Evolutionary conservation across 768 basidiomycete species (phyloP).

Genomic region (Tylopilus subfusipes): DNA sequence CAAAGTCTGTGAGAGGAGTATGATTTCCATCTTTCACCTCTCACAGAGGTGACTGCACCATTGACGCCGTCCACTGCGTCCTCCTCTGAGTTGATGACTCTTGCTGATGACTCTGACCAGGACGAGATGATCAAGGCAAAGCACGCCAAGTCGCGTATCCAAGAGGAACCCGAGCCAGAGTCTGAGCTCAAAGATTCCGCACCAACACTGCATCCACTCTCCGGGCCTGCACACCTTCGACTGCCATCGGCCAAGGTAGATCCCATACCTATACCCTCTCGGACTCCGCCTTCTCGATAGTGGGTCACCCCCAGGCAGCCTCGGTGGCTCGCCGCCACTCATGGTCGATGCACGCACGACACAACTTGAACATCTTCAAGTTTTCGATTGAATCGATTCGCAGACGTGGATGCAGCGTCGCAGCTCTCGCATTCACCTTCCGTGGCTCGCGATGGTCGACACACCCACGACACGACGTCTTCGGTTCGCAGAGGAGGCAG

Average conservation of each 20-base stretch:
- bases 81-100: slow-evolving; percentile 27
- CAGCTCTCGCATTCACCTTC: too few relatives aligned
- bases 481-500: too few relatives aligned
- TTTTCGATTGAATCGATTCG: too few relatives aligned
- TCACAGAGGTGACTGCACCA: slow-evolving; percentile 24
- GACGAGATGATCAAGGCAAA: slow-evolving; percentile 24
- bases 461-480: too few relatives aligned
- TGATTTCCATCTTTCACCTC: slow-evolving; percentile 32
- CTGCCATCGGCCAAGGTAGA: slow-evolving; percentile 16
- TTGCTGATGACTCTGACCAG: slow-evolving; percentile 28
- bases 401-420: too few relatives aligned
- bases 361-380: too few relatives aligned
- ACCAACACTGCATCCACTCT: slow-evolving; percentile 20
- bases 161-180: slow-evolving; percentile 24
- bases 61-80: slow-evolving; percentile 29
- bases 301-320: too few relatives aligned
- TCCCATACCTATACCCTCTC: slow-evolving; percentile 31
- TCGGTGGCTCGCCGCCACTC: too few relatives aligned
- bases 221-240: slow-evolving; percentile 28
- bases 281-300: slow-evolving; percentile 26
- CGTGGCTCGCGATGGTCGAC: too few relatives aligned
- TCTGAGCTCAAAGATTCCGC: slow-evolving; percentile 25
- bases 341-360: too few relatives aligned
- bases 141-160: slow-evolving; percentile 17
- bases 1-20: slow-evolving; percentile 26